Base-by-base conservation (phyloP, 2,329 filamentous ascomycete genomes). In the Phoma sp. region DNA sequence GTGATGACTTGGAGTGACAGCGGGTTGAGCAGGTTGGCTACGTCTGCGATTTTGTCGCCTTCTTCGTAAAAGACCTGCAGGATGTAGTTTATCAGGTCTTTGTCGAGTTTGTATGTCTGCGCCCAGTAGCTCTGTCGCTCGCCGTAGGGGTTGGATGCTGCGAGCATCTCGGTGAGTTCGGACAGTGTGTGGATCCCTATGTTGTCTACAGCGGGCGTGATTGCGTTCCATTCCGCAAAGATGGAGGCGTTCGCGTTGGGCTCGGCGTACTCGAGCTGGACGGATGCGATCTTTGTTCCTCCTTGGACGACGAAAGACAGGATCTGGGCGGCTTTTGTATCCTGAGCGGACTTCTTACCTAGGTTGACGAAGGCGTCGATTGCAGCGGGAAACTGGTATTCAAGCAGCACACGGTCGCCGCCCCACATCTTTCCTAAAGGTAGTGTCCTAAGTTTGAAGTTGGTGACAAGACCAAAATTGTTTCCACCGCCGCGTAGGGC, bases 401-500 rank as follows among this genome's bases (percentile, higher is more conserved):
- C 60, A 54, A 60, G 65, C 13, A 68, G 47, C 6, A 56, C 49
- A 9, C 60, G 61, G 12, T 54, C 38, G 8, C 69, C 70, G 12
- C 68, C 68, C 69, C 69, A 74, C 57, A 73, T 68, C 17, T 52
- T 48, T 6, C 65, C 65, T 10, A 54, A 51, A 5, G 58, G 57
- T 10, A 64, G 57, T 1, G 63, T 67, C 10, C 36, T 29, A 6
- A 67, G 27, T 21, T 56, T 55, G 53, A 66, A 66, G 24, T 43
- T 58, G 8, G 67, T 70, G n/a, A 70, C 63, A 19, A 70, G 58
- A 12, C 68, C 62, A 6, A 68, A 67, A 22, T 69, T 69, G 38
- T 65, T 68, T 1, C 61, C 58, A 13, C 67, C 68, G 3, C 72
- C 72, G 19, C 71, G 68, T 13, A 75, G 62, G 1, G 70, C 69